These are phyloP conservation scores for Aspergillus asperescens DNA, from an alignment of 495 filamentous ascomycete genomes.

Conservation along the genomic window DNA sequence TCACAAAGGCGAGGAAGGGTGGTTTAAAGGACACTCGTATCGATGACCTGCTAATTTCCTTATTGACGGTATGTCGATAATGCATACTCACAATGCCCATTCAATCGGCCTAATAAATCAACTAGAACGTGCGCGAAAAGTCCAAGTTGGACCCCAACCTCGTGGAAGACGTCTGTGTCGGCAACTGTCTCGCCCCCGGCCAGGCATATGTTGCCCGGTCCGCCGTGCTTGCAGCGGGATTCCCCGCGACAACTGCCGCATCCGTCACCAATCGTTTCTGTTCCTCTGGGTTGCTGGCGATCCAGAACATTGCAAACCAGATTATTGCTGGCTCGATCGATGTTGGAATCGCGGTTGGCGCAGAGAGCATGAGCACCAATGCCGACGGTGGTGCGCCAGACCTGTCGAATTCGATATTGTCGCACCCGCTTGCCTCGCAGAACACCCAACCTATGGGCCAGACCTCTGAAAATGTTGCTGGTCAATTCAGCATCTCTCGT, in stretches of 20 bases:
- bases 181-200: conserved; percentile 61
- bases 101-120: background rate
- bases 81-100: background rate
- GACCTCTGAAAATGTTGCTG: conserved; percentile 89
- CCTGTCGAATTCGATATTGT: conserved; percentile 67
- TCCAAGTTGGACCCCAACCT: conserved; percentile 76
- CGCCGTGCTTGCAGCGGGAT: conserved; percentile 82
- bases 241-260: conserved; percentile 77
- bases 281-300: conserved; percentile 87
- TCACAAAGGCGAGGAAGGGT: conserved; percentile 75
- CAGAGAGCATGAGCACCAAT: conserved; percentile 79
- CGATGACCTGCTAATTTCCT: conserved; percentile 72
- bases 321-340: conserved; percentile 79
- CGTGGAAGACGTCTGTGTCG: conserved; percentile 87
- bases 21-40: conserved; percentile 88
- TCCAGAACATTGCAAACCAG: conserved; percentile 88
- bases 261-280: conserved; percentile 89
- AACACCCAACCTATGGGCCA: conserved; percentile 93
- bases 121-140: conserved; percentile 55
- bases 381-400: conserved; percentile 64
- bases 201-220: conserved; percentile 82
- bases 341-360: conserved; percentile 79
- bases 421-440: conserved; percentile 68
- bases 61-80: conserved; percentile 61
- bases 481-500: conserved; percentile 75